A percentile compares a stretch with the other conserved stretches of the same genome.
These are phyloP conservation scores for Osmanthus fragrans DNA, from an alignment of 257 asterid genomes.

Conservation along the genomic window DNA sequence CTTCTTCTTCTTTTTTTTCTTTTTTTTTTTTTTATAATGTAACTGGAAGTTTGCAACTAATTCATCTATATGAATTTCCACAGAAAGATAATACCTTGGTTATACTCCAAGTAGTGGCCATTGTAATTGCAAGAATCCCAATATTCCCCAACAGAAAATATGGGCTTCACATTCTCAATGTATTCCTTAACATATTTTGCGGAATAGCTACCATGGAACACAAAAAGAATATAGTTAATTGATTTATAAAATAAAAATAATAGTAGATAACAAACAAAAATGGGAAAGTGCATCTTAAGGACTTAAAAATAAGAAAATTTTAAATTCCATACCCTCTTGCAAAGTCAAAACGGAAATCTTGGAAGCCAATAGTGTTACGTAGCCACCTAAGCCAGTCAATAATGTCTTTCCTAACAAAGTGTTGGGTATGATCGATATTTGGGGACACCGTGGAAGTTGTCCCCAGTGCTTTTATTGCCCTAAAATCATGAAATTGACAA, in stretches of 20 bases:
- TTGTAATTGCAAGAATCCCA: conserved; percentile 97
- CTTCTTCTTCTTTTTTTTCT: too few relatives aligned
- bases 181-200: conserved; percentile 86
- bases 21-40: not conserved
- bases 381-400: conserved; percentile 81
- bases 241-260: conserved; percentile 3
- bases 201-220: conserved; percentile 55
- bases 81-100: conserved; percentile 60
- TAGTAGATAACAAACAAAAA: not conserved
- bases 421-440: conserved; percentile 83
- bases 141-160: conserved; percentile 86
- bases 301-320: not conserved
- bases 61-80: conserved; percentile 1
- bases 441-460: conserved; percentile 92
- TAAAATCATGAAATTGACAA: conserved; percentile 32
- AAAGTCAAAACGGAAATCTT: conserved; percentile 96
- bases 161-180: conserved; percentile 68
- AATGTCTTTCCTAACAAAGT: conserved; percentile 82
- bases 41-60: not conserved
- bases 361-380: conserved; percentile 69
- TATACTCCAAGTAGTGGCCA: conserved; percentile 73
- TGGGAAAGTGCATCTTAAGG: not conserved
- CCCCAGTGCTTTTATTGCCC: conserved; percentile 93
- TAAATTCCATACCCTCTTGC: conserved; percentile 68
- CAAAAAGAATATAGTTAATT: conserved; percentile 12